Percentiles rank a stretch among this genome's conserved stretches.
These are phyloP conservation scores for Capniomyces stellatus DNA, from an alignment of 371 early-diverging fungal genomes.

Conservation along the genomic window DNA sequence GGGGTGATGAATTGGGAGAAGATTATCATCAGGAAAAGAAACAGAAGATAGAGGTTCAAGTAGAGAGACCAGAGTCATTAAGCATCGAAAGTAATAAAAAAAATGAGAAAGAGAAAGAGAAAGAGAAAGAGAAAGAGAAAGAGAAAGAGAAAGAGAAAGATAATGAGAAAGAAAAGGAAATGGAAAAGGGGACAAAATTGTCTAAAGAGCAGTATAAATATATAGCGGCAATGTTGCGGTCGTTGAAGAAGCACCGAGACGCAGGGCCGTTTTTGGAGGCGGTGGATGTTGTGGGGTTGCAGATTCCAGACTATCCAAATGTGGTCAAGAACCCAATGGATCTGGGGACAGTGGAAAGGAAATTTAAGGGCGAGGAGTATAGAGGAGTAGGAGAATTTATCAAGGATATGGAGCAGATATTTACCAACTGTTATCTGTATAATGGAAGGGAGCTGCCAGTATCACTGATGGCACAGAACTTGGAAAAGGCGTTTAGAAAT, in stretches of 20 bases:
- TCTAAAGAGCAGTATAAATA: constrained; percentile 61
- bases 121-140: no score
- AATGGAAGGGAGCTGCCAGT: constrained; percentile 75
- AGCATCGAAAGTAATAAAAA: no score
- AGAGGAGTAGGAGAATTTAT: constrained; percentile 52
- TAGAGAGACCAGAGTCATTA: no score
- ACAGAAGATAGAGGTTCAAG: no score
- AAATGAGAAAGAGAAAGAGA: no score
- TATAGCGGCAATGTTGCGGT: constrained; percentile 50
- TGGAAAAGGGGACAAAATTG: background rate
- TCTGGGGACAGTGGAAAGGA: constrained; percentile 72
- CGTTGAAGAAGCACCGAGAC: constrained; percentile 59
- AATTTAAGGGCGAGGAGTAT: constrained; percentile 64
- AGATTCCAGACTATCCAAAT: constrained; percentile 90
- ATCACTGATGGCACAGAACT: constrained; percentile 48
- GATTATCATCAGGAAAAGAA: no score
- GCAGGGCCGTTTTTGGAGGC: constrained; percentile 78
- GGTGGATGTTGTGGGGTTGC: constrained; percentile 79
- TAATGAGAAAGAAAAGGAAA: no score
- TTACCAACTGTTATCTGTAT: constrained; percentile 86
- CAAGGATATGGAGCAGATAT: constrained; percentile 68
- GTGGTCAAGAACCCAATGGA: constrained; percentile 98
- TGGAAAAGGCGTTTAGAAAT: constrained; percentile 56
- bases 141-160: no score
- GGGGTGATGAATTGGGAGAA: no score